A percentile compares a stretch with the other conserved stretches of the same genome.
These are phyloP conservation scores for Penicillium sp. DNA, from an alignment of 2,329 filamentous ascomycete species.

Conservation along the genomic window DNA sequence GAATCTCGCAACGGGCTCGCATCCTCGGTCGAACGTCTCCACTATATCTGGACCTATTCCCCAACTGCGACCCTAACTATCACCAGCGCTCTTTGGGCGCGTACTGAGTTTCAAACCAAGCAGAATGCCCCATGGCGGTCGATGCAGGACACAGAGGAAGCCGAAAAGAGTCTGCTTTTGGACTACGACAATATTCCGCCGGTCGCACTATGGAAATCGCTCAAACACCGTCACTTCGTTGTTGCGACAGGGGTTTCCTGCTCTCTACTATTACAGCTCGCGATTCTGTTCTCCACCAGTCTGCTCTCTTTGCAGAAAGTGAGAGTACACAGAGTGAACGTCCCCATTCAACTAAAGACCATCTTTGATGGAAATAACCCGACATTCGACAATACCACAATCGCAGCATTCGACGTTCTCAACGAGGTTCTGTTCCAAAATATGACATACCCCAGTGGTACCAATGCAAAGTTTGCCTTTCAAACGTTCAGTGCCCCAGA, in stretches of 20 bases:
- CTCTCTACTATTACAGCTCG: slow-evolving; percentile 10
- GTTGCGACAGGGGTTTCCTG: slow-evolving; percentile 6
- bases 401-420: slow-evolving; percentile 6
- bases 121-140: slow-evolving; percentile 16
- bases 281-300: slow-evolving; percentile 17
- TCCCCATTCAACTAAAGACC: slow-evolving; percentile 3
- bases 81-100: slow-evolving; percentile 11
- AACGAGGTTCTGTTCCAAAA: slow-evolving; percentile 14
- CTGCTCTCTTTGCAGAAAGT: slow-evolving; percentile 10
- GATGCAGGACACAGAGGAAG: slow-evolving; percentile 7
- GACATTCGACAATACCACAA: neutral
- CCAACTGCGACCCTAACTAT: slow-evolving; percentile 17
- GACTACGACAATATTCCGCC: slow-evolving; percentile 12
- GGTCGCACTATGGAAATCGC: slow-evolving; percentile 5
- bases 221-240: slow-evolving; percentile 10
- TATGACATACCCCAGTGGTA: slow-evolving; percentile 7
- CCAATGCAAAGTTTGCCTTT: slow-evolving; percentile 4
- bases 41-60: slow-evolving; percentile 18
- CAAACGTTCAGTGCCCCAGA: slow-evolving; percentile 6
- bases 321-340: neutral
- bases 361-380: neutral
- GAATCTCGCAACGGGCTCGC: slow-evolving; percentile 6
- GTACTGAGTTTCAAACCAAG: slow-evolving; percentile 16
- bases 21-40: slow-evolving; percentile 10
- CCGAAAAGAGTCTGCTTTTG: slow-evolving; percentile 8